Base-by-base conservation (phyloP, 1,284 basidiomycete genomes). In the Lentinula novae-zelandiae region DNA sequence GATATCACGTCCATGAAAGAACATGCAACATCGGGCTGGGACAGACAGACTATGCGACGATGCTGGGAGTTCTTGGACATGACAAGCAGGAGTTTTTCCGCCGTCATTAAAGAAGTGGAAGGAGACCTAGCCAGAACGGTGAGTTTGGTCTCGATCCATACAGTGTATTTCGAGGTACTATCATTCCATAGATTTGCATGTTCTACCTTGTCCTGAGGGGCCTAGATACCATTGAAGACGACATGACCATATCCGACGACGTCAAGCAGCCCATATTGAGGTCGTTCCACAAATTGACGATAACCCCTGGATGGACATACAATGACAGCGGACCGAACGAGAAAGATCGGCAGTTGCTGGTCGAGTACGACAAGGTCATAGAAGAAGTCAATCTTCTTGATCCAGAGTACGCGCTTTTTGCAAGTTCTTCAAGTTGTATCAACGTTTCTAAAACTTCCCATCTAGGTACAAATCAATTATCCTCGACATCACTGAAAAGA, bases 141-240 rank as follows among this genome's bases (percentile, higher is more conserved):
- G 69, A 76, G 92, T 86, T 27, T 20, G 44, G 9, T 4, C 10
- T 22, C 17, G 17, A 42, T 42, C n/a, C 6, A 7, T 46, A 9
- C n/a, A 15, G 2, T 46, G 8, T 9, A 9, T 5, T 46, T 4
- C 20, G 5, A 12, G 20, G 20, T 12, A 46, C 20, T 51, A 34
- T 42, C n/a, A 12, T 9, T 31, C 1, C 8, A 27, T 17, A 96
- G 94, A 87, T 98, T 65, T 95, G 93, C 73, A 75, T 99, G 64
- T 99, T 98, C 76, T 99, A 99, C 75, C 85, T 99, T 57, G 91
- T 96, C 4, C 83, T 99, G 5, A 87, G 96, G 31, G 96, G 87
- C 1, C 79, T 99, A 36, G 97, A 99, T 75, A 99, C 97, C 10
- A 85, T 99, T 63, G 96, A 99, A 74, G 96, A 99, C 73, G 96